A percentile compares a stretch with the other conserved stretches of the same genome.
Evolutionary conservation across 352 stramenopile genomes (phyloP).

Genomic region (Phytophthora niederhauseri): DNA sequence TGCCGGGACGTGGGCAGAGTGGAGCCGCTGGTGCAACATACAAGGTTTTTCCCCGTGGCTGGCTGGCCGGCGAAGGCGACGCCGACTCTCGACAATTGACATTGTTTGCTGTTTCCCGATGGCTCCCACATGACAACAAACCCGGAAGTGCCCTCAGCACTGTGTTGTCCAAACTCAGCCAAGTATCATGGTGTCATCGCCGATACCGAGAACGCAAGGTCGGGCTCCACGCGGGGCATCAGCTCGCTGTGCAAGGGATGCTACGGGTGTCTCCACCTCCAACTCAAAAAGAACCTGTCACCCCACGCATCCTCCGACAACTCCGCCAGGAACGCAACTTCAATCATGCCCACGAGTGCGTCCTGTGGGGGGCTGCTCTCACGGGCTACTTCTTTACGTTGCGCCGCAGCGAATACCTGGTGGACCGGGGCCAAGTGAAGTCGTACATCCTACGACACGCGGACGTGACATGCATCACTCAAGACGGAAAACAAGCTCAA

Average conservation of each 20-base stretch:
- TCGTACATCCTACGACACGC: constrained; percentile 1
- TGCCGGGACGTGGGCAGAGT: constrained; percentile 4
- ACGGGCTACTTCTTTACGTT: too few relatives aligned
- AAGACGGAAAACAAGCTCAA: neutral
- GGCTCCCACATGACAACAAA: too few relatives aligned
- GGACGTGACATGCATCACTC: neutral
- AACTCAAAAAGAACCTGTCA: constrained; percentile 11
- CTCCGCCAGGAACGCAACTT: constrained; percentile 6
- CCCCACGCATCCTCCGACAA: neutral
- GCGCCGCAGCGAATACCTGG: constrained; percentile 11
- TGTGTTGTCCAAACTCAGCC: constrained; percentile 23
- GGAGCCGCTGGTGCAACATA: constrained; percentile 1
- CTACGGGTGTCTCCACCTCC: constrained; percentile 6
- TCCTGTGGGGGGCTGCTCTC: too few relatives aligned
- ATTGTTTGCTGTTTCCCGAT: neutral
- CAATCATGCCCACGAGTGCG: constrained; percentile 6
- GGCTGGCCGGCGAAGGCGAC: neutral
- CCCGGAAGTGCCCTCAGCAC: neutral
- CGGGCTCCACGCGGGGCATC: constrained; percentile 9
- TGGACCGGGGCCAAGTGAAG: constrained; percentile 1
- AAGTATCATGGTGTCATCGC: constrained; percentile 24
- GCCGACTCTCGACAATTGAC: constrained; percentile 1
- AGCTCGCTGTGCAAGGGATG: constrained; percentile 24
- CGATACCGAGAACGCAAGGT: constrained; percentile 16
- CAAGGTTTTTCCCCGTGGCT: constrained; percentile 2